phyloP scores from a whole-genome alignment of 768 basidiomycete genomes.

The Porphyrellus cyaneotinctus region DNA sequence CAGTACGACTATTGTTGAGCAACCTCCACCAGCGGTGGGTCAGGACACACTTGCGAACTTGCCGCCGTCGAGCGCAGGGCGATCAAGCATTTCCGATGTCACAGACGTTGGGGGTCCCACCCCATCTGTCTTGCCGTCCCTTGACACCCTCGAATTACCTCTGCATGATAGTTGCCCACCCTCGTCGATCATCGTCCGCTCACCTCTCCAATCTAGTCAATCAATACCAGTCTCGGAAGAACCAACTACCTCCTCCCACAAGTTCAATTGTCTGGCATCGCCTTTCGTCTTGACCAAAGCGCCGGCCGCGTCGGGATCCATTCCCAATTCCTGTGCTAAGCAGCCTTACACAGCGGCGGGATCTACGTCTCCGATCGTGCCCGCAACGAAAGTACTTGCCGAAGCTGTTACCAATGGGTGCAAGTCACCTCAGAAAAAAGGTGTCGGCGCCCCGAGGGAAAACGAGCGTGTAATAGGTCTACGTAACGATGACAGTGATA shows the following conservation, averaged over 20 bases:
- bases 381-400: background rate
- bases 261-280: constrained; percentile 12
- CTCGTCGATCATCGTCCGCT: constrained; percentile 24
- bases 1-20: constrained; percentile 12
- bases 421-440: background rate
- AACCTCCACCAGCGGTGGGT: constrained; percentile 3
- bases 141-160: constrained; percentile 15
- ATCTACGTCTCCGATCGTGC: background rate
- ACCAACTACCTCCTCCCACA: background rate
- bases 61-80: background rate
- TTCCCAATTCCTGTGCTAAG: background rate
- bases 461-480: background rate
- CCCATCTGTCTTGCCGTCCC: constrained; percentile 4
- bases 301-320: background rate
- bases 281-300: constrained; percentile 10
- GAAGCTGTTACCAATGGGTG: background rate
- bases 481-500: constrained; percentile 3
- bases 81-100: background rate
- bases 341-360: background rate
- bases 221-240: background rate
- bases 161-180: constrained; percentile 11
- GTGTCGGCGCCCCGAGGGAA: background rate
- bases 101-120: background rate
- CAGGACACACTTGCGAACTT: constrained; percentile 1
- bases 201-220: constrained; percentile 8